phyloP scores from a whole-genome alignment of 495 filamentous ascomycete genomes.

The Penicillium canariense region DNA sequence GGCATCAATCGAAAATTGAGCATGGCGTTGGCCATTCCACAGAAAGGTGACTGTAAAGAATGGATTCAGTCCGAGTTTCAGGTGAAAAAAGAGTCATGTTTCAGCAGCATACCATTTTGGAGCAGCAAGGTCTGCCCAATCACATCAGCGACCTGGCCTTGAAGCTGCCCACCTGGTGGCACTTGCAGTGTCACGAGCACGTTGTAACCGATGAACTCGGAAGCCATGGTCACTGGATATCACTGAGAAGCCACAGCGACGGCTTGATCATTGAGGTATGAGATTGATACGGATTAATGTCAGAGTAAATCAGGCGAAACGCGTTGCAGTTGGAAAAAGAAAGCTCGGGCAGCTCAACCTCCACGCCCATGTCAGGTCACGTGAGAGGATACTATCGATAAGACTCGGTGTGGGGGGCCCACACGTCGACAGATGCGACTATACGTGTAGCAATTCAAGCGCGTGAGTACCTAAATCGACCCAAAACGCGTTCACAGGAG shows the following conservation, averaged over 20 bases:
- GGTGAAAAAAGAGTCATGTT: not conserved
- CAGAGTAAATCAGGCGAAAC: not conserved
- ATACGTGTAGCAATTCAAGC: not conserved
- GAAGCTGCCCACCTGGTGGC: slow-evolving; percentile 63
- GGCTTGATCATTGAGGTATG: not conserved
- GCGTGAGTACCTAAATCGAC: too few species aligned
- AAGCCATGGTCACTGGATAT: slow-evolving; percentile 48
- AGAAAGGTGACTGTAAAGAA: slow-evolving; percentile 44
- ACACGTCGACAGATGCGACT: not conserved
- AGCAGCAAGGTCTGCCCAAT: slow-evolving; percentile 72
- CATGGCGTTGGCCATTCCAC: slow-evolving; percentile 46
- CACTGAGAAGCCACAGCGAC: not conserved
- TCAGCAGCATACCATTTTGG: slow-evolving; percentile 62
- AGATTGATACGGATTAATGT: not conserved
- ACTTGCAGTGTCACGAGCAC: slow-evolving; percentile 71
- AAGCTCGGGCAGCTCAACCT: slow-evolving; percentile 14
- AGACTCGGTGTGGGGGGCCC: slow-evolving; percentile 11
- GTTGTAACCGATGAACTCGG: slow-evolving; percentile 74
- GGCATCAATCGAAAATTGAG: slow-evolving; percentile 53
- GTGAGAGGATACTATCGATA: slow-evolving; percentile 17
- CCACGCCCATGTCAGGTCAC: slow-evolving; percentile 9
- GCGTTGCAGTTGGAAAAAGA: not conserved
- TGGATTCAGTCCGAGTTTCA: not conserved
- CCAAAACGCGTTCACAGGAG: too few species aligned
- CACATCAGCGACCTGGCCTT: slow-evolving; percentile 72